Percentiles rank a stretch among this genome's conserved stretches.
Evolutionary conservation across 2,329 filamentous ascomycete species (phyloP).

Genomic region (Epichloe brachyelytri): DNA sequence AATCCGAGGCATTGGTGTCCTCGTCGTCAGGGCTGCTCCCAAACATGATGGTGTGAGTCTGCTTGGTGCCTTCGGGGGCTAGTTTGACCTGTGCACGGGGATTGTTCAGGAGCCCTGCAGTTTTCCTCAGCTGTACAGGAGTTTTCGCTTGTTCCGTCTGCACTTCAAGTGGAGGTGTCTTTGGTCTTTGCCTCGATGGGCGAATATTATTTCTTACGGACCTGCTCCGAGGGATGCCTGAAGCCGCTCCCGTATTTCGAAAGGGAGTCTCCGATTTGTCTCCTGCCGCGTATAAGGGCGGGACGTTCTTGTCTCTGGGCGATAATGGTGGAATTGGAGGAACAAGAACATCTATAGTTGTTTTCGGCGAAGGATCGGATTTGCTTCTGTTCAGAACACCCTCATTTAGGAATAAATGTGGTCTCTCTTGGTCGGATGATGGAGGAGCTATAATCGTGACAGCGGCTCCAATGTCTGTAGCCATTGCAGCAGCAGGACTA

Average conservation of each 20-base stretch:
- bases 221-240: slow-evolving; percentile 18
- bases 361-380: background rate
- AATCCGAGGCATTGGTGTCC: slow-evolving; percentile 23
- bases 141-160: slow-evolving; percentile 16
- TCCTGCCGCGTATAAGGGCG: background rate
- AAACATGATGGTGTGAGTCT: slow-evolving; percentile 37
- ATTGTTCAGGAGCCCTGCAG: slow-evolving; percentile 34
- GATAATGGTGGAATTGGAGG: slow-evolving; percentile 5
- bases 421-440: background rate
- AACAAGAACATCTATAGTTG: slow-evolving; percentile 5
- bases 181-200: slow-evolving; percentile 17
- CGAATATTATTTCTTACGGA: slow-evolving; percentile 18
- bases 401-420: background rate
- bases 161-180: slow-evolving; percentile 10
- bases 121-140: slow-evolving; percentile 30
- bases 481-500: background rate
- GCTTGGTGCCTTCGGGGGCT: slow-evolving; percentile 13
- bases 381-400: background rate
- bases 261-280: background rate
- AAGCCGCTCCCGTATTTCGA: slow-evolving; percentile 4
- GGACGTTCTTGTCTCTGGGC: background rate
- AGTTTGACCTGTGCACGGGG: slow-evolving; percentile 27
- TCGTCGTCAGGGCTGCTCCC: slow-evolving; percentile 44
- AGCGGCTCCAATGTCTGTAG: background rate
- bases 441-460: background rate